These are phyloP conservation scores for Sophora flavescens DNA, from an alignment of 306 rosid genomes.

Conservation along the genomic window DNA sequence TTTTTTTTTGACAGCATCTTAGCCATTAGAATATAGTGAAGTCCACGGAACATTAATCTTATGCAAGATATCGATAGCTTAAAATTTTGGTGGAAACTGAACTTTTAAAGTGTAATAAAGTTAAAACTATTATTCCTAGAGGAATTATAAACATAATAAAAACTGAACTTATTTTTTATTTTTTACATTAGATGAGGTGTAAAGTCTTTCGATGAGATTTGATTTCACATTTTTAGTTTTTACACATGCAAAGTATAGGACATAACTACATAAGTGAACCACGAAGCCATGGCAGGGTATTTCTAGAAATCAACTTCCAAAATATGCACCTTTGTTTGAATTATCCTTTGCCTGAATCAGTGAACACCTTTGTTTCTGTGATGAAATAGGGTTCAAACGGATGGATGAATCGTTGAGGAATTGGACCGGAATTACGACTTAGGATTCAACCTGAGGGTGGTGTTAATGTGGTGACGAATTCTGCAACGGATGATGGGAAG, in stretches of 20 bases:
- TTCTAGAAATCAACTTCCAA: slow-evolving; percentile 3
- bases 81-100: neutral
- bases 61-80: neutral
- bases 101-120: neutral
- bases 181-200: slow-evolving; percentile 32
- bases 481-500: too few species aligned
- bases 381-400: too few species aligned
- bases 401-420: too few species aligned
- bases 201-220: slow-evolving; percentile 18
- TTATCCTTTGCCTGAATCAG: too few species aligned
- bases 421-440: too few species aligned
- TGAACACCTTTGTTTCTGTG: too few species aligned
- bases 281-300: slow-evolving; percentile 27
- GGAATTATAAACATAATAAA: neutral
- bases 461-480: too few species aligned
- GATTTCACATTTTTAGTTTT: slow-evolving; percentile 38
- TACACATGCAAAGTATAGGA: slow-evolving; percentile 32
- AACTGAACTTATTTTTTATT: neutral
- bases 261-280: neutral
- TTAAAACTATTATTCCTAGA: neutral
- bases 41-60: neutral
- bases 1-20: too few species aligned
- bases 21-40: too few species aligned
- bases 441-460: too few species aligned
- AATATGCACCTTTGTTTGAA: too few species aligned